Base-by-base conservation (phyloP, 148 eudicot genomes). In the Silene latifolia region DNA sequence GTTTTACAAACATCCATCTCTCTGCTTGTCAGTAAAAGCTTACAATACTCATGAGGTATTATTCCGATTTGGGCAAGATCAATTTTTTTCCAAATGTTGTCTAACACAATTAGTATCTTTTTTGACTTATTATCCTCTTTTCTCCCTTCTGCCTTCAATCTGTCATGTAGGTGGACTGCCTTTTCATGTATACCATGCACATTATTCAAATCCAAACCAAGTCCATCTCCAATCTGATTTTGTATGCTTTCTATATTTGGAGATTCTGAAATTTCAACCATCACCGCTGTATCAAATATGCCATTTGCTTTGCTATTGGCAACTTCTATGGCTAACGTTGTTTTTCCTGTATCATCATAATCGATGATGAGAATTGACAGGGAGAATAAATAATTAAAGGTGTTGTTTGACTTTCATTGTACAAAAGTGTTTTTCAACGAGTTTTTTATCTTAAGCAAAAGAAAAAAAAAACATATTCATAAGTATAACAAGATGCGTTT, bases 1-100 rank as follows among this genome's bases (percentile, higher is more conserved):
- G 24, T 5, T 63, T 63, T 27, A 23, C 67, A 24, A 3, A 63
- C 67, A 8, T 8, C 18, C 39, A 0, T 63, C 4, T 23, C 35
- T 63, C 67, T 23, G n/a, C 67, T 23, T 18, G 67, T 63, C 14
- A 63, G 25, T 5, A 63, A 63, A 63, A 63, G 21, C 67, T 63
- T 63, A 23, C 67, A 63, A 23, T 27, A 63, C 67, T 23, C 67
- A 63, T 3, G 39, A 63, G 67, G 67, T 27, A 27, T 27, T 63
- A 63, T 63, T 48, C 54, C 54, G 14, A 48, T 48, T 48, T 10
- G 54, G 2, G 15, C 3, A 9, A 48, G 14, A 48, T 48, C 54
- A 48, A 48, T 9, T 48, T 48, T 10, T 10, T 11, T 48, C 54
- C 54, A 48, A 48, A 48, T 48, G 54, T 48, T 48, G 15, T 48